Evolutionary conservation across 2,329 filamentous ascomycete genomes (phyloP), one percentile per base, ranked within the genome.

Genomic region (Alternaria sp.): DNA sequence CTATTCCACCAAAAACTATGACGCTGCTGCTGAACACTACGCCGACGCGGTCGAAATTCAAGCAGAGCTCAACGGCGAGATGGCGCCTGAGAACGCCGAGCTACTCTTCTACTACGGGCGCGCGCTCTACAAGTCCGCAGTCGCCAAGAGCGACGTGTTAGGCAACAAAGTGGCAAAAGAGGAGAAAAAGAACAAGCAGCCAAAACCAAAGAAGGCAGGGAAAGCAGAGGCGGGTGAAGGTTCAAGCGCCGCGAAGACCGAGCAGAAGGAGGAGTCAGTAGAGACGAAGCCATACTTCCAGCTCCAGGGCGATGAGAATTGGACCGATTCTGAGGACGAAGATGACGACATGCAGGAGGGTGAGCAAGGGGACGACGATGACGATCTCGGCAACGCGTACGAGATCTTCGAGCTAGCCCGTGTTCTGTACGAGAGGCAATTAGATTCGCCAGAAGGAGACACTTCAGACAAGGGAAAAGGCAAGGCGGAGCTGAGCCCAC

Each of bases 101-200:
- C 86, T 99, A 45, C 86, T 98, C 21, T 99, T 96, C 78, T 86
- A 93, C 64, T 99, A 99, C 79, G 95, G 95, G 13, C 91, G 94
- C 74, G 92, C 92, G 56, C 82, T 99, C 21, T 98, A 96, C 84
- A 93, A 93, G 77, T 90, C 98, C 60, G 95, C 93, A 29, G 91
- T 98, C 76, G 89, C 88, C 77, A 97, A 96, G 79, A 97, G 93
- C 74, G 93, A 98, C 73, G 93, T 99, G 24, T 84, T 99, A 34
- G 95, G 95, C 56, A 91, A 90, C 33, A 90, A 90, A 72, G 90
- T 93, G 21, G 84, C 86, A 13, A 80, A 83, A 2, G 83, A 83
- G 42, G 80, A 83, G 77, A 86, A 74, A 80, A 84, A 72, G 79
- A 88, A 78, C 67, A 84, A 72, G 79, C 87, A 78, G 69, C 61